Percentiles rank a stretch among this genome's conserved stretches.
Evolutionary conservation across 2,329 filamentous ascomycete genomes (phyloP).

Genomic region (Verticillium klebahnii): DNA sequence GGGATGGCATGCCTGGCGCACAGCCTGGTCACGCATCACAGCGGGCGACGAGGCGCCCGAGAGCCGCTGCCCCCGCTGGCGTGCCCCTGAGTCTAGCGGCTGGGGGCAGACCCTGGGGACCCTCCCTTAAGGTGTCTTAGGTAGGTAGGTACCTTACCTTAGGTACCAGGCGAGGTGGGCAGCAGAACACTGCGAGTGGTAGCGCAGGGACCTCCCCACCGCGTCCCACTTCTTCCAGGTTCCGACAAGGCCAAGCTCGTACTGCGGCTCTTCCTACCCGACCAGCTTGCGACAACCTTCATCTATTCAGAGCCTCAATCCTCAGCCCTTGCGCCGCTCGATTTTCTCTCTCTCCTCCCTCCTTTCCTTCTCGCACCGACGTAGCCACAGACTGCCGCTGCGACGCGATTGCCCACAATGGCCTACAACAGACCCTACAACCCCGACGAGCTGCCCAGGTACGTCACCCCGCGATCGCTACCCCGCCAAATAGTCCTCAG

Average conservation of each 20-base stretch:
- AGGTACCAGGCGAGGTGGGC: background rate
- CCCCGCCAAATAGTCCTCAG: slow-evolving; percentile 8
- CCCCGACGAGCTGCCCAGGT: slow-evolving; percentile 91
- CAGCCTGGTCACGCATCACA: too few relatives aligned
- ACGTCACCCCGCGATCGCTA: slow-evolving; percentile 32
- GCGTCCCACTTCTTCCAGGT: background rate
- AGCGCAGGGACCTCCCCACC: background rate
- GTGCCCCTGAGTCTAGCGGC: too few relatives aligned
- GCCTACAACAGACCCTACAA: slow-evolving; percentile 93
- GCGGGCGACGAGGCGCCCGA: too few relatives aligned
- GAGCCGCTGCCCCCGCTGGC: too few relatives aligned
- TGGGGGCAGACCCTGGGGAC: background rate
- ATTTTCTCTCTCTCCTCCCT: background rate
- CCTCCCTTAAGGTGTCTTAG: background rate
- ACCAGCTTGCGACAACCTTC: background rate
- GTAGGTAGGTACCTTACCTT: too few relatives aligned
- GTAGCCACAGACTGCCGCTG: background rate
- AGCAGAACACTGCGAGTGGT: background rate
- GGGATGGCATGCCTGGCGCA: too few relatives aligned
- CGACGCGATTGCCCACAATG: slow-evolving; percentile 48
- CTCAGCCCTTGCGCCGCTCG: background rate
- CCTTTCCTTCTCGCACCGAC: background rate
- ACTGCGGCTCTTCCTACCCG: background rate
- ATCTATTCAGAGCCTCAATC: background rate
- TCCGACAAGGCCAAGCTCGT: background rate